Conservation (phyloP, 129 eudicot genomes). For the Centrapalus pauciflorus region DNA sequence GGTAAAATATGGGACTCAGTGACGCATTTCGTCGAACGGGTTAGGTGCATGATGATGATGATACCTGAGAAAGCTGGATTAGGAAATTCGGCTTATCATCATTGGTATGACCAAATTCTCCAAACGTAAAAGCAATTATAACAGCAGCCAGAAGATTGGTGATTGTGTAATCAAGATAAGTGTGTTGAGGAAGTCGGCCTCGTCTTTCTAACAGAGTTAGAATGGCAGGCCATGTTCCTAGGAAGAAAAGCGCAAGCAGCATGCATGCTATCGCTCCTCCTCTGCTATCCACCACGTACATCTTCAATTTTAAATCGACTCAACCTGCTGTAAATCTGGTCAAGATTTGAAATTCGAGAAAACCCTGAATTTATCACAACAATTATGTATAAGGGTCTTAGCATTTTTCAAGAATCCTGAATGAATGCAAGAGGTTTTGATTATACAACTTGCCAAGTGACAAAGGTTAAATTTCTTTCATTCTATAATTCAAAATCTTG, state of each 20-base stretch:
- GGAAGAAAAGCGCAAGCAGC: conserved; percentile 61
- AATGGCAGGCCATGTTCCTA: conserved; percentile 97
- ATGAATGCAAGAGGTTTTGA: conserved; percentile 3
- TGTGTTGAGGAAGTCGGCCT: conserved; percentile 95
- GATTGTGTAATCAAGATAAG: conserved; percentile 82
- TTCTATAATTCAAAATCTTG: too few species aligned
- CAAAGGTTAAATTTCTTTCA: too few species aligned
- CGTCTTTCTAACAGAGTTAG: conserved; percentile 77
- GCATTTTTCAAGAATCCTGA: conserved; percentile 7
- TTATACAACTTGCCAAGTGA: too few species aligned
- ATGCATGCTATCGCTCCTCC: conserved; percentile 94
- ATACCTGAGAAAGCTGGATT: conserved; percentile 75
- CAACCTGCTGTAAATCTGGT: conserved; percentile 11
- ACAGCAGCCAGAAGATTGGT: conserved; percentile 85
- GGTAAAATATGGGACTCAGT: not conserved
- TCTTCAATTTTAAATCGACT: conserved; percentile 26
- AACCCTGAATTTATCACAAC: conserved; percentile 17
- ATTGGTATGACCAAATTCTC: conserved; percentile 61
- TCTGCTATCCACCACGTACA: conserved; percentile 84
- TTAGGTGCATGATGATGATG: not conserved
- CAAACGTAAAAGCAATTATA: conserved; percentile 77
- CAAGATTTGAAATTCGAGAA: conserved; percentile 10
- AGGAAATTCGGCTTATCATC: conserved; percentile 59
- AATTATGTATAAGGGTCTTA: not conserved
- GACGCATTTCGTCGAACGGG: not conserved